A percentile compares a stretch with the other conserved stretches of the same genome.
phyloP scores from a whole-genome alignment of 2,329 filamentous ascomycete genomes.

The Eurotiales sp. region DNA sequence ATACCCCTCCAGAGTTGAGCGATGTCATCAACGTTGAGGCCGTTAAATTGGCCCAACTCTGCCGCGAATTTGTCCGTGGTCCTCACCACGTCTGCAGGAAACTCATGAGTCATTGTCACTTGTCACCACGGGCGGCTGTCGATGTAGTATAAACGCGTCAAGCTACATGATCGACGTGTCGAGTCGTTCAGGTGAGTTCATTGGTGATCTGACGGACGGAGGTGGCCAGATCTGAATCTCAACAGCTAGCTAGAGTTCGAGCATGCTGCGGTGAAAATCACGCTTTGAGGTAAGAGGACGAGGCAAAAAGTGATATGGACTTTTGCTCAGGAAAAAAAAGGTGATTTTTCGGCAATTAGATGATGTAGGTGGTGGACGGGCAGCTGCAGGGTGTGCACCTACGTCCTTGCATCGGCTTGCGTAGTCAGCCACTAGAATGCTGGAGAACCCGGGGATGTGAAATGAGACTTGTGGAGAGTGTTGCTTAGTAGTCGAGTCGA shows the following conservation, averaged over 20 bases:
- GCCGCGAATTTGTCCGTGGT: constrained; percentile 35
- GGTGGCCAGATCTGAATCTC: neutral
- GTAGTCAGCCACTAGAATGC: constrained; percentile 9
- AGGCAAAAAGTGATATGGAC: too few relatives aligned
- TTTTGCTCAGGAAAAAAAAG: too few relatives aligned
- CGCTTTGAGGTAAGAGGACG: too few relatives aligned
- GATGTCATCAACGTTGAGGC: constrained; percentile 39
- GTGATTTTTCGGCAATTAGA: too few relatives aligned
- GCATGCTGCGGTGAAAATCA: too few relatives aligned
- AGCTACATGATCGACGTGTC: constrained; percentile 16
- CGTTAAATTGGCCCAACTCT: constrained; percentile 34
- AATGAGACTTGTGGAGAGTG: too few relatives aligned
- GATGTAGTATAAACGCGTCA: neutral
- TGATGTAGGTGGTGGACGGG: constrained; percentile 5
- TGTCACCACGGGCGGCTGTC: constrained; percentile 4
- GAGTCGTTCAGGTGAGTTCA: neutral
- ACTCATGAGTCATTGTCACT: constrained; percentile 32
- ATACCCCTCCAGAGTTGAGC: constrained; percentile 49
- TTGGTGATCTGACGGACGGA: neutral
- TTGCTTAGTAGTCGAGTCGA: too few relatives aligned
- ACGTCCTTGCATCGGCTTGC: constrained; percentile 9
- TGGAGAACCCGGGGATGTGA: constrained; percentile 11
- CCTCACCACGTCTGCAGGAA: constrained; percentile 42
- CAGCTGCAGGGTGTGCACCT: too few relatives aligned
- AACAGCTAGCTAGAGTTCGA: too few relatives aligned